Conservation (phyloP, 202 grass and related monocot genomes). For the Panicum hallii region DNA sequence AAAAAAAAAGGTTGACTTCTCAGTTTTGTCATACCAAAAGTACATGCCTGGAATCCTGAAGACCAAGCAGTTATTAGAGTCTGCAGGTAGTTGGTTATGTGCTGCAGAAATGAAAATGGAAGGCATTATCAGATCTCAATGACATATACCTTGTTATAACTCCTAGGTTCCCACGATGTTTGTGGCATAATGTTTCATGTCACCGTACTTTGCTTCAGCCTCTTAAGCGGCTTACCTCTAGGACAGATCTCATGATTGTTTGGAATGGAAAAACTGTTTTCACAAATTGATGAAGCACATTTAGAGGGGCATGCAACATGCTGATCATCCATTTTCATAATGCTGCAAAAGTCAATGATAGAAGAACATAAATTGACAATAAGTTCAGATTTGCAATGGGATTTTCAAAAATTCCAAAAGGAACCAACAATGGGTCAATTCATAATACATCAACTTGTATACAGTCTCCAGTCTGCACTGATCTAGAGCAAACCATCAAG, state of each 20-base stretch:
- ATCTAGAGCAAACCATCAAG: neutral
- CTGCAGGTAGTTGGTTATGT: neutral
- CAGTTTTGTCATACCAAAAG: constrained; percentile 18
- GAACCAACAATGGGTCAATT: neutral
- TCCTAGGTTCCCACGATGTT: neutral
- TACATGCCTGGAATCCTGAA: constrained; percentile 18
- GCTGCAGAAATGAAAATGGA: constrained; percentile 14
- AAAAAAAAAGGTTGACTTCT: neutral
- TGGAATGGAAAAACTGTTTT: constrained; percentile 7
- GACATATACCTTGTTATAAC: neutral
- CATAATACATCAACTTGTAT: neutral
- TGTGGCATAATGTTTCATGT: constrained; percentile 32
- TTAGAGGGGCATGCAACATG: neutral
- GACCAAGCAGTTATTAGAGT: neutral
- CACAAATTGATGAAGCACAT: neutral
- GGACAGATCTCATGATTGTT: neutral
- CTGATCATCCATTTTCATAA: constrained; percentile 21
- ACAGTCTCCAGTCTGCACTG: neutral
- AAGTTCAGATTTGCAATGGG: neutral
- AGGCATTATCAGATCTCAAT: neutral
- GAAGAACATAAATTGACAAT: neutral
- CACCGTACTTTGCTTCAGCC: constrained; percentile 25
- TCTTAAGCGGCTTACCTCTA: constrained; percentile 18
- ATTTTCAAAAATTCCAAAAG: neutral
- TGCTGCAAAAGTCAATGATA: neutral